phyloP scores from a whole-genome alignment of 306 rosid genomes.

The Lathyrus sativus region DNA sequence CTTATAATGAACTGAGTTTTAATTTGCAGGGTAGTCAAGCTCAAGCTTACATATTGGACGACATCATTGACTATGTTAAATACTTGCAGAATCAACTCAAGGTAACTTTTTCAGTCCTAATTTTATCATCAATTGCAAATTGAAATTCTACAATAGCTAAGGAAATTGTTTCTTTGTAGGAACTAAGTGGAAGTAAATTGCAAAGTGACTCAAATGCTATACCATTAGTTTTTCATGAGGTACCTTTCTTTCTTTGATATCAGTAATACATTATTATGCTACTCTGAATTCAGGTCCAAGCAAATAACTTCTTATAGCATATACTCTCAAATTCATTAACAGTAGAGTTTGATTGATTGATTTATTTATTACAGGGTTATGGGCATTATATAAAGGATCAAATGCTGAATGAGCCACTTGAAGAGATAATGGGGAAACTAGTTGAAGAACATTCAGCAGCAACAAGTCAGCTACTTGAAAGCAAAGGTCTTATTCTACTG shows the following conservation, averaged over 20 bases:
- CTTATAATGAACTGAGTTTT: slow-evolving; percentile 27
- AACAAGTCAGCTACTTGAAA: slow-evolving; percentile 68
- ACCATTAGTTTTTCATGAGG: slow-evolving; percentile 81
- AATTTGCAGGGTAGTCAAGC: slow-evolving; percentile 70
- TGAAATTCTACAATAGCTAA: not conserved
- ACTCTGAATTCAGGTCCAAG: not conserved
- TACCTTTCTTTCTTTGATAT: slow-evolving; percentile 33
- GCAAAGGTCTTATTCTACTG: slow-evolving; percentile 66
- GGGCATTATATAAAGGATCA: slow-evolving; percentile 75
- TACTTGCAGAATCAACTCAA: slow-evolving; percentile 76
- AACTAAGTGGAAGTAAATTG: slow-evolving; percentile 64
- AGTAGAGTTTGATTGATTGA: not conserved
- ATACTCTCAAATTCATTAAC: not conserved
- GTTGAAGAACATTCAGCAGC: slow-evolving; percentile 65
- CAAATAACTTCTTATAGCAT: not conserved
- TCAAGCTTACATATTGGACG: slow-evolving; percentile 67
- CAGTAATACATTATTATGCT: not conserved
- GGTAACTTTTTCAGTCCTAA: slow-evolving; percentile 47
- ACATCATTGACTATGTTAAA: slow-evolving; percentile 80
- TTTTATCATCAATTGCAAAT: slow-evolving; percentile 20
- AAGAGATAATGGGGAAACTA: slow-evolving; percentile 85
- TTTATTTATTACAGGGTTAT: slow-evolving; percentile 58
- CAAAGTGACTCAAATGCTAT: slow-evolving; percentile 57
- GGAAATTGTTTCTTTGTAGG: slow-evolving; percentile 51
- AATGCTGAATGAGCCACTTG: slow-evolving; percentile 75